A percentile compares a stretch with the other conserved stretches of the same genome.
These are phyloP conservation scores for Jaltomata sinuosa DNA, from an alignment of 257 asterid species.

Conservation along the genomic window DNA sequence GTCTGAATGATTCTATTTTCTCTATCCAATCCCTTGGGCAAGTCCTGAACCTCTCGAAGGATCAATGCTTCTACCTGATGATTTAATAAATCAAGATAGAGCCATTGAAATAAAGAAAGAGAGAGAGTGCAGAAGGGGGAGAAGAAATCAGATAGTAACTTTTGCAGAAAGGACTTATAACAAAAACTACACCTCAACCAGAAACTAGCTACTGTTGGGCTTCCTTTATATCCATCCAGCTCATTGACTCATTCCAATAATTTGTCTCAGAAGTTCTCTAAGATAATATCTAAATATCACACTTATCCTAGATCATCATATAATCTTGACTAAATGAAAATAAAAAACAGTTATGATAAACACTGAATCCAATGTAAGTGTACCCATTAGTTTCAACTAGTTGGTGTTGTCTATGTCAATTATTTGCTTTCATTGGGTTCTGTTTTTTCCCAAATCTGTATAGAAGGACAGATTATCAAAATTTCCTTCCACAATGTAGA, in stretches of 20 bases:
- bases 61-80: constrained; percentile 80
- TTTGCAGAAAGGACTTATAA: neutral
- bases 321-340: neutral
- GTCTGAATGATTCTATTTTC: constrained; percentile 91
- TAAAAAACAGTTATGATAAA: neutral
- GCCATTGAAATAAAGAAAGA: neutral
- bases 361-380: neutral
- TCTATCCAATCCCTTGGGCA: constrained; percentile 83
- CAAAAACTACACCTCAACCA: neutral
- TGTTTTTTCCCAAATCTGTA: neutral
- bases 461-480: neutral
- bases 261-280: neutral
- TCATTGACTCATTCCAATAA: neutral
- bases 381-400: neutral
- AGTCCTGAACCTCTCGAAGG: constrained; percentile 50
- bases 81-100: neutral
- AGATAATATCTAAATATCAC: neutral
- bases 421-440: neutral
- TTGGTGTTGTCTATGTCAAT: neutral
- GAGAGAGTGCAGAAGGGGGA: neutral
- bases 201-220: neutral
- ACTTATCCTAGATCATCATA: neutral
- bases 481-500: neutral
- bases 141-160: neutral
- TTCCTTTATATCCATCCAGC: neutral